Base-by-base conservation (phyloP, 768 basidiomycete species). In the Xerocomellus intermedius region DNA sequence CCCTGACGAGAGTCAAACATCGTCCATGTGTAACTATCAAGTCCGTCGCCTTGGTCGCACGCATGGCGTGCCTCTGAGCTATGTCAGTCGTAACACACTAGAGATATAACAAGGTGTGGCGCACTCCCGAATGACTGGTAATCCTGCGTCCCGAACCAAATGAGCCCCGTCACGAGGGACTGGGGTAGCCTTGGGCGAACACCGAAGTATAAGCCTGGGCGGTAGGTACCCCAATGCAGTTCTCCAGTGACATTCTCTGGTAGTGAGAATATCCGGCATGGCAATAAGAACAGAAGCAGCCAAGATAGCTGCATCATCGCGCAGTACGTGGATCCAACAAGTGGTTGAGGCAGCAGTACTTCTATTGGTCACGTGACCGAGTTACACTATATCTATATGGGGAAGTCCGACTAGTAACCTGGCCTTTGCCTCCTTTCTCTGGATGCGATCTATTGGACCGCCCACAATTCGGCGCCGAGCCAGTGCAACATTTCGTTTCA, bases 181-280 rank as follows among this genome's bases (percentile, higher is more conserved):
- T 91, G 84, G 0, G 94, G 93, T 58, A 92, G 74, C 42, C 87
- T 80, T 13, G 95, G 91, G 46, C 91, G 77, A 42, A 97, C 77
- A 19, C 95, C 95, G 72, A 97, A 96, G 74, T 98, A 98, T n/a
- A 97, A 80, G 64, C 93, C 91, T 0, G 95, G 92, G 39, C 95
- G 77, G 72, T 94, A 97, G 0, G 89, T 77, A 1, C 93, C 92
- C 86, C 86, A 87, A 39, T 82, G 59, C 8, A 85, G 65, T 2
- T 78, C 72, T 24, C 73, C 73, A 5, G 79, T 70, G 43, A 43
- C 60, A 56, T 80, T 77, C 19, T 57, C 55, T 30, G 64, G 51
- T 32, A 55, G 33, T 17, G 70, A 65, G 38, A 50, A 56, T 48
- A 47, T 53, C 26, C 26, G n/a, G 19, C 44, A 42, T 26, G 70